A percentile compares a stretch with the other conserved stretches of the same genome.
Conservation (phyloP, 768 basidiomycete genomes). For the Russula ochroleuca region DNA sequence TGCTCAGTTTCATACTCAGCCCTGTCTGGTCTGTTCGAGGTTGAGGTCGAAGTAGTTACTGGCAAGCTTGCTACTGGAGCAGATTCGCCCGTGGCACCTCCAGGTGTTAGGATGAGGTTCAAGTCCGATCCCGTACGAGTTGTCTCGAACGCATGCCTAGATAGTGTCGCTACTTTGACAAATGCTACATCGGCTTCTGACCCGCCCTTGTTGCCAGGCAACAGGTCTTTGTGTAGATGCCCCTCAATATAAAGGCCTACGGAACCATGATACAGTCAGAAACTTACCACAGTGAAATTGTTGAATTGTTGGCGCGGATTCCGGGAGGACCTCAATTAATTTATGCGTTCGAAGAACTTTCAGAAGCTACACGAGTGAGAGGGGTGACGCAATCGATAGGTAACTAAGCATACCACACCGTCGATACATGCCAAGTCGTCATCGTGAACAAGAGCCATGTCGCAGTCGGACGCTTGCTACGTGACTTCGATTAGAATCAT, state of each 20-base stretch:
- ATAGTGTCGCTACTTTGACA: not conserved
- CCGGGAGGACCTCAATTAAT: not conserved
- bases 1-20: conserved; percentile 80
- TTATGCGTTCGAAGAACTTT: not conserved
- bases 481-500: not conserved
- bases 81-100: conserved; percentile 42
- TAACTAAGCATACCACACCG: not conserved
- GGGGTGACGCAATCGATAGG: not conserved
- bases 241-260: not conserved
- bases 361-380: not conserved
- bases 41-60: conserved; percentile 30
- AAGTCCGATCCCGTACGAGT: not conserved
- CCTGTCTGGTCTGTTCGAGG: conserved; percentile 75
- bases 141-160: not conserved
- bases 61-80: conserved; percentile 27
- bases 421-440: not conserved
- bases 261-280: not conserved
- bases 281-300: not conserved
- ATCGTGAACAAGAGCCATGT: not conserved
- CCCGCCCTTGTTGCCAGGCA: not conserved
- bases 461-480: not conserved
- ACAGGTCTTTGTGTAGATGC: not conserved
- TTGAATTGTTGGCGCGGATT: not conserved
- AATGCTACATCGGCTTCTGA: not conserved
- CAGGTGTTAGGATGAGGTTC: not conserved